phyloP scores from a whole-genome alignment of 371 early-diverging fungal species.

The Mucor plumbeus region DNA sequence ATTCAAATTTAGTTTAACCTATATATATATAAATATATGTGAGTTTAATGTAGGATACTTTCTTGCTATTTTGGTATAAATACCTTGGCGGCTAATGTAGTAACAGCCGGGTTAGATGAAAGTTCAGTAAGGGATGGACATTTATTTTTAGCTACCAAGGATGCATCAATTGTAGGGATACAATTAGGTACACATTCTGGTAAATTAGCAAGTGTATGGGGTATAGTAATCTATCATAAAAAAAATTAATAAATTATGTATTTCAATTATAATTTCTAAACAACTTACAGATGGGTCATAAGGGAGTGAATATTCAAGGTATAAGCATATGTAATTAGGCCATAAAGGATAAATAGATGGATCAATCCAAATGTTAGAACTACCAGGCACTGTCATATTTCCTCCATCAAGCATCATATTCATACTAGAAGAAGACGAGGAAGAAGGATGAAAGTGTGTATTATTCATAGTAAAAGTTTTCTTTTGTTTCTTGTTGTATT shows the following conservation, averaged over 20 bases:
- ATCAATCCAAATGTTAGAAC: constrained; percentile 19
- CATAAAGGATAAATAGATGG: constrained; percentile 35
- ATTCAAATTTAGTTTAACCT: constrained; percentile 45
- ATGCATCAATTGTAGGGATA: constrained; percentile 29
- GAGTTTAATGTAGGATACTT: not conserved
- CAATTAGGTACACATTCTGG: constrained; percentile 49
- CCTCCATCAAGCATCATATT: not conserved
- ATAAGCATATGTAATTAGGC: constrained; percentile 57
- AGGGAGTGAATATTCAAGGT: constrained; percentile 47
- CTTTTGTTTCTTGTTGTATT: constrained; percentile 20
- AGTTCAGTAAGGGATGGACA: constrained; percentile 36
- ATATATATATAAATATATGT: not conserved
- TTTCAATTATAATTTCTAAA: too few relatives aligned
- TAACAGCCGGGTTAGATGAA: constrained; percentile 14
- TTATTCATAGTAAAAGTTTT: constrained; percentile 1
- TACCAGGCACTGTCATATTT: not conserved
- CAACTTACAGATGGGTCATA: constrained; percentile 40
- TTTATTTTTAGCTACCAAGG: constrained; percentile 34
- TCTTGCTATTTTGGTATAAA: not conserved
- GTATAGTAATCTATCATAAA: constrained; percentile 24
- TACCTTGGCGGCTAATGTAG: constrained; percentile 38
- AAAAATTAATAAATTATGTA: not conserved
- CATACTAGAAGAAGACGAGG: not conserved
- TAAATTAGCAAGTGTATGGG: constrained; percentile 48
- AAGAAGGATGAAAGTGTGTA: not conserved